Conservation (phyloP, 2,329 filamentous ascomycete species). For the Colletotrichum chlorophyti region DNA sequence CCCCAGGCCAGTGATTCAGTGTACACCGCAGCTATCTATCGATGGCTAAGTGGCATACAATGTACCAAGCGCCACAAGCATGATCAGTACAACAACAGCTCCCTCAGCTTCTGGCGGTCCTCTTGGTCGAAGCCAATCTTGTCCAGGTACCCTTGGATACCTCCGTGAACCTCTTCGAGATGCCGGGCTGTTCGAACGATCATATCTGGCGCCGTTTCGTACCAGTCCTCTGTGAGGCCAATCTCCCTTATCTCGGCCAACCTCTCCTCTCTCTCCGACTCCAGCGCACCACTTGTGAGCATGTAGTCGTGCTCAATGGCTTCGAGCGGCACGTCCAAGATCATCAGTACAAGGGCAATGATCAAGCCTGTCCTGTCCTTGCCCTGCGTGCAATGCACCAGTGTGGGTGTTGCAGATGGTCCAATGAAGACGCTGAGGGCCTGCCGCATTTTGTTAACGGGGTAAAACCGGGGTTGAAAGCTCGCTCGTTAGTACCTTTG, state of each 20-base stretch:
- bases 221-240: conserved; percentile 78
- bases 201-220: conserved; percentile 68
- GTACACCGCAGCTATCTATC: not conserved
- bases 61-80: too few relatives aligned
- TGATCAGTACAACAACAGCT: conserved; percentile 49
- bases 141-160: conserved; percentile 70
- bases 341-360: conserved; percentile 70
- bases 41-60: not conserved
- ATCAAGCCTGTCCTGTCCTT: conserved; percentile 85
- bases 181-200: conserved; percentile 64
- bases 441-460: conserved; percentile 29
- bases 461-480: not conserved
- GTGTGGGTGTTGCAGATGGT: conserved; percentile 59
- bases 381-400: conserved; percentile 88
- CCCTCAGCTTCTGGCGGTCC: conserved; percentile 49
- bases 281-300: conserved; percentile 66
- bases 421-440: conserved; percentile 57
- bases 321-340: conserved; percentile 61
- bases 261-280: conserved; percentile 66
- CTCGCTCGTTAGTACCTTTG: conserved; percentile 40
- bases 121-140: conserved; percentile 62
- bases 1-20: not conserved
- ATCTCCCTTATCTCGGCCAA: conserved; percentile 73
- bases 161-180: conserved; percentile 68
- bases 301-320: conserved; percentile 77